phyloP scores from a whole-genome alignment of 371 early-diverging fungal species.

The Mortierella sp. region DNA sequence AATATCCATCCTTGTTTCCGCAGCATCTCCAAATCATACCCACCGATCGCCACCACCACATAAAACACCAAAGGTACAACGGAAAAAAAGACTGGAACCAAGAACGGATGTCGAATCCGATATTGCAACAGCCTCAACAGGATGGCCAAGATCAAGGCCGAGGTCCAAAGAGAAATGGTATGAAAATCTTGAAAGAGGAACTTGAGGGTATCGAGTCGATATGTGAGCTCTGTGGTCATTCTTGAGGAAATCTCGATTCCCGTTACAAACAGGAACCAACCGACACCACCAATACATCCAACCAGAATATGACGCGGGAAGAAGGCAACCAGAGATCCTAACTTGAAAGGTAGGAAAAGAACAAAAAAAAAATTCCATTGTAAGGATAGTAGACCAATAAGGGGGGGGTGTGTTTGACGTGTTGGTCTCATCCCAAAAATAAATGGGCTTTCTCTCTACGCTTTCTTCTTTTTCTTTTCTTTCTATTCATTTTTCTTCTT shows the following conservation, averaged over 20 bases:
- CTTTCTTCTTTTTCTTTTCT: too few species aligned
- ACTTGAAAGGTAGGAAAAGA: slow-evolving; percentile 28
- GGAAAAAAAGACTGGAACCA: slow-evolving; percentile 90
- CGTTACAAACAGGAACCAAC: slow-evolving; percentile 92
- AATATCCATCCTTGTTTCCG: slow-evolving; percentile 90
- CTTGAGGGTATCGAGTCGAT: slow-evolving; percentile 63
- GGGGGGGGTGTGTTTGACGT: too few species aligned
- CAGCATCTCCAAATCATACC: slow-evolving; percentile 72
- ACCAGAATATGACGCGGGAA: slow-evolving; percentile 97
- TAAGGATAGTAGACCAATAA: not conserved
- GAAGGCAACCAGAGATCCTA: slow-evolving; percentile 87
- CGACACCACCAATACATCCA: slow-evolving; percentile 96
- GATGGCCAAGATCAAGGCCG: slow-evolving; percentile 76
- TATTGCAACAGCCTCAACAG: slow-evolving; percentile 66
- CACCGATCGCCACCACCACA: slow-evolving; percentile 63
- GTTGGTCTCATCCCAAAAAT: too few species aligned
- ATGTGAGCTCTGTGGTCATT: slow-evolving; percentile 61
- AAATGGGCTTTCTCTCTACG: too few species aligned
- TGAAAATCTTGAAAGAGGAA: slow-evolving; percentile 65
- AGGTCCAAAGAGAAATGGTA: slow-evolving; percentile 80
- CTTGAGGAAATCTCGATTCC: slow-evolving; percentile 90
- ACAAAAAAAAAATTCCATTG: slow-evolving; percentile 7
- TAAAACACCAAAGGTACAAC: slow-evolving; percentile 85
- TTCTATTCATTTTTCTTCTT: slow-evolving; percentile 38
- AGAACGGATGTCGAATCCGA: slow-evolving; percentile 71